Conservation (phyloP, 176 grass and related monocot genomes). For the Avena eriantha region DNA sequence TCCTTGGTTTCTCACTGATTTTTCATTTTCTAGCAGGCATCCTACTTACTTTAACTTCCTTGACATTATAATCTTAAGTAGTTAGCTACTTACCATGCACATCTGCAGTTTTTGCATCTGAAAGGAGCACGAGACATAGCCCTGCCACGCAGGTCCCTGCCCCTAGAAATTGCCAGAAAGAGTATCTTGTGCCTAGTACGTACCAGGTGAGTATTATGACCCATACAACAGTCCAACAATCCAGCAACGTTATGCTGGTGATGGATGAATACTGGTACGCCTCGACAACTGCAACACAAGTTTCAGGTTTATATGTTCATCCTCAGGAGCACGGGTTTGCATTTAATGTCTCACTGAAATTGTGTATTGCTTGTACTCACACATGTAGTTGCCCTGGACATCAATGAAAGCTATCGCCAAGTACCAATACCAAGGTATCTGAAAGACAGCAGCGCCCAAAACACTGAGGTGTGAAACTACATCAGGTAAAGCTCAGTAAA, state of each 20-base stretch:
- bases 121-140: conserved; percentile 68
- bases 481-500: background rate
- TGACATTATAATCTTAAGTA: background rate
- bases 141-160: conserved; percentile 61
- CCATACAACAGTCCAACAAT: conserved; percentile 82
- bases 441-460: conserved; percentile 37
- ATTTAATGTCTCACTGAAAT: conserved; percentile 10
- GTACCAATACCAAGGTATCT: conserved; percentile 97
- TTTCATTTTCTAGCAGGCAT: background rate
- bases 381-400: conserved; percentile 79
- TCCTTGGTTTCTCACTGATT: background rate
- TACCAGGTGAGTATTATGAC: conserved; percentile 73
- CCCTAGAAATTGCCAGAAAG: conserved; percentile 63
- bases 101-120: conserved; percentile 47
- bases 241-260: conserved; percentile 73
- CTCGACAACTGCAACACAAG: conserved; percentile 56
- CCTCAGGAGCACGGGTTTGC: background rate
- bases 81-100: conserved; percentile 39
- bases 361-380: conserved; percentile 45
- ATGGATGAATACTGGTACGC: conserved; percentile 82
- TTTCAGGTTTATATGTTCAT: conserved; percentile 13
- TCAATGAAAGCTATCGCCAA: conserved; percentile 71
- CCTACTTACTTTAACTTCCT: conserved; percentile 1
- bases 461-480: conserved; percentile 29
- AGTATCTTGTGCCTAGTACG: conserved; percentile 66